Percentiles rank a stretch among this genome's conserved stretches.
These are phyloP conservation scores for Luffa aegyptiaca DNA, from an alignment of 306 rosid species.

Conservation along the genomic window DNA sequence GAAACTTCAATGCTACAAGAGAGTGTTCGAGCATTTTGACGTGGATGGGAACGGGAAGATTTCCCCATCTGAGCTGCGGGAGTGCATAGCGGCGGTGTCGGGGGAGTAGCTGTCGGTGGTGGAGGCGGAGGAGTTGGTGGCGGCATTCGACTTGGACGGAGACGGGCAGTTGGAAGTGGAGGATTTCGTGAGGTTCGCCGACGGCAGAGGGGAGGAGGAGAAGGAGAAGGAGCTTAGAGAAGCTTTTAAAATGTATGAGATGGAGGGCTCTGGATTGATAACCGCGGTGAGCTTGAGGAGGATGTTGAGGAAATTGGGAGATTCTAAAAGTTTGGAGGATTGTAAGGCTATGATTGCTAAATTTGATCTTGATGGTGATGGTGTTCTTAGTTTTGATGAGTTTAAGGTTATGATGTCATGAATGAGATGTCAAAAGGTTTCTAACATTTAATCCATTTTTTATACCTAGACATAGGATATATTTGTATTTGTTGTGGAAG, in stretches of 20 bases:
- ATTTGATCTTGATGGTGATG: constrained; percentile 77
- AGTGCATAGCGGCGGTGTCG: constrained; percentile 27
- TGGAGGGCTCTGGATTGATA: constrained; percentile 57
- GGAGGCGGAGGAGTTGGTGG: constrained; percentile 47
- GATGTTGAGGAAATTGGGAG: constrained; percentile 57
- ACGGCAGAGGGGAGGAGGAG: constrained; percentile 45
- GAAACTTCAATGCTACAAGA: not conserved
- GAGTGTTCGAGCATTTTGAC: not conserved
- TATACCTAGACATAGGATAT: too few relatives aligned
- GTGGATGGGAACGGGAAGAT: constrained; percentile 1
- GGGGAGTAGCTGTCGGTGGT: constrained; percentile 18
- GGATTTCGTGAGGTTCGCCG: constrained; percentile 62
- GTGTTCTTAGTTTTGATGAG: constrained; percentile 65
- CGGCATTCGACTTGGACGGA: constrained; percentile 33
- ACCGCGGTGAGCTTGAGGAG: constrained; percentile 62
- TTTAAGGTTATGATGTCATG: constrained; percentile 59
- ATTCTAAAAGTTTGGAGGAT: constrained; percentile 37
- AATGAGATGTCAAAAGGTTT: not conserved
- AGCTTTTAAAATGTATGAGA: constrained; percentile 73
- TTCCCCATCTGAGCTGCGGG: constrained; percentile 50
- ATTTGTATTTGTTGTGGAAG: too few relatives aligned
- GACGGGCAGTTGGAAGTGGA: constrained; percentile 57
- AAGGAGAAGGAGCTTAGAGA: constrained; percentile 33
- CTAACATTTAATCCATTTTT: not conserved
- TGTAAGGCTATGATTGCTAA: constrained; percentile 48